Base-by-base conservation (phyloP, 1,139 yeast species). In the Yamadazyma diospyri region DNA sequence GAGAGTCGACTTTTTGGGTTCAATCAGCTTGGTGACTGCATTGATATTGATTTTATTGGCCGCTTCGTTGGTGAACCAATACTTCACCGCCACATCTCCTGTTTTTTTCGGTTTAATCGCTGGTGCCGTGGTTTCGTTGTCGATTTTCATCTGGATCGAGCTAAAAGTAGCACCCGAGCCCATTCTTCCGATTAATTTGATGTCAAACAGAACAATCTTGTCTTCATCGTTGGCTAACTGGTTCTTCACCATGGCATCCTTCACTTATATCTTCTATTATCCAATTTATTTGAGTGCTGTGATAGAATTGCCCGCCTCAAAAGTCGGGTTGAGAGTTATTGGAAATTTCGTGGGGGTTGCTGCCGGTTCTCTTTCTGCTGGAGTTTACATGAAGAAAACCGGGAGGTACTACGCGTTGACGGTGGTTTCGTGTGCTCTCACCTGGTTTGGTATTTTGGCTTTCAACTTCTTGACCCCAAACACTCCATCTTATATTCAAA, bases 1-100 rank as follows among this genome's bases (percentile, higher is more conserved):
- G 37, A 56, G 84, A 34, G 75, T 88, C 24, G 97, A 88, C 53
- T 76, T 86, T 59, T 55, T 63, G 30, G 97, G 97, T 2, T 76
- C 89, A 1, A 51, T 72, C 17, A 59, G 76, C 16, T 62, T 84
- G 50, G 81, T 85, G 27, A 40, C 63, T 10, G 61, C 82, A 8
- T 64, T 86, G 44, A 69, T 70, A 46, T 50, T 60, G 9, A 47
- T 70, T n/a, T 55, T 86, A 60, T 57, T 80, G 14, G 86, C 87
- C 8, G 77, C 87, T 12, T 76, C 87, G 0, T 61, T 81, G 34
- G 88, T 83, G 4, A 89, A 92, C 8, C 68, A 69, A 38, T 72
- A 71, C 23, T 51, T 80, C 42, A 59, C 73, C 27, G 70, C 59
- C 39, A 42, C 54, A 3, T 59, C 65, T 2, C 35, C 32, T 13